Base-by-base conservation (phyloP, 352 stramenopile species). In the Phytophthora pluvialis region DNA sequence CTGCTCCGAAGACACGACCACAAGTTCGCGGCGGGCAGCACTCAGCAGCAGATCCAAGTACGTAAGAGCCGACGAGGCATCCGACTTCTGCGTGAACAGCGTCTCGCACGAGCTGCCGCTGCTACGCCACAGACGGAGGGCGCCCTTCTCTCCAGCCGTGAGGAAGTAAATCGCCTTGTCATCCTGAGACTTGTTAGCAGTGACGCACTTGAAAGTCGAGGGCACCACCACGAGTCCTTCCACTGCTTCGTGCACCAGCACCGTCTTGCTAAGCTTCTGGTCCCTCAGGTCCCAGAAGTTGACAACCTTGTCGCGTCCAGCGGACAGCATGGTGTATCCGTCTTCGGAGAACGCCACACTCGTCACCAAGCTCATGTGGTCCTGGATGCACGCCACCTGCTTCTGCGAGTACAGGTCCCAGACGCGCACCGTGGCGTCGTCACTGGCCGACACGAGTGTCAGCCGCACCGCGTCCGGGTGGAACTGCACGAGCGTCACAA, bases 361-460 rank as follows among this genome's bases (percentile, higher is more conserved):
- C 4, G 93, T 99, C 6, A 98, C 94, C 7, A 94, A 83, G 58
- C 89, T 98, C 70, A 99, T 91, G 83, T 99, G 97, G 76, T 98
- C 96, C 49, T 87, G 75, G 51, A 99, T 96, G 70, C 72, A 97
- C 40, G 90, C 90, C 49, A 86, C 71, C 61, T 95, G 83, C 60
- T 90, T 83, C 63, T 97, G 83, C 15, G 85, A 73, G 65, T 91
- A 91, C 62, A 96, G 54, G 52, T 98, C 90, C 77, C 88, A 97
- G 15, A 97, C 67, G 31, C 87, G 89, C 50, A 97, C 86, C 1
- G 78, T 87, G 18, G 71, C 36, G 65, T 96, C 83, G 53, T 95
- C 90, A 67, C 85, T 88, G 32, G 77, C 83, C 13, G 89, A 95
- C 21, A 92, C 84, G 16, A 97, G 81, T 51, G 72, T 72, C 11